phyloP scores from a whole-genome alignment of 441 rosid genomes.

The Populus hybrid region DNA sequence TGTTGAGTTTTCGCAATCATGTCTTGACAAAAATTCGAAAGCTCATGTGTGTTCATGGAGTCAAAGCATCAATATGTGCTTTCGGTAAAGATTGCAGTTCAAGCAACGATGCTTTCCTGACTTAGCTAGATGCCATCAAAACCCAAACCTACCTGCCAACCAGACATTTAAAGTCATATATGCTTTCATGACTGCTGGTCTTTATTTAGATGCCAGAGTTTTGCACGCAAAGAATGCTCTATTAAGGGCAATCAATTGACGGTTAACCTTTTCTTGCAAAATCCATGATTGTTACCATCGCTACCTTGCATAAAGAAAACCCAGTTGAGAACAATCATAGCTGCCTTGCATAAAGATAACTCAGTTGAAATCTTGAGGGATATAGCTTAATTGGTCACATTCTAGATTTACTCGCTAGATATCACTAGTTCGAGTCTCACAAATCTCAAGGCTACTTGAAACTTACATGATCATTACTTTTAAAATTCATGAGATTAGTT shows the following conservation, averaged over 20 bases:
- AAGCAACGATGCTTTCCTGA: background rate
- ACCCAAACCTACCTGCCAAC: background rate
- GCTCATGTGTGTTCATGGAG: background rate
- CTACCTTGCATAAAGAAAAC: background rate
- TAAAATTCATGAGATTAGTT: rapidly evolving
- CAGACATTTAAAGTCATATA: background rate
- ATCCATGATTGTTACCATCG: background rate
- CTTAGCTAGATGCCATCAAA: background rate
- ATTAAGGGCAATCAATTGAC: background rate
- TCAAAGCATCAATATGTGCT: background rate
- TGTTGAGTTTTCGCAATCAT: background rate
- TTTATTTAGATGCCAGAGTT: background rate
- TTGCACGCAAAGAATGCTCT: background rate
- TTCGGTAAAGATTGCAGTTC: background rate
- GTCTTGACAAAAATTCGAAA: background rate
- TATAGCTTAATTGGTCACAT: rapidly evolving
- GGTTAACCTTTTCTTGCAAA: background rate
- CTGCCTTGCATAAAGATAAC: no score
- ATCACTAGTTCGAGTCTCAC: no score
- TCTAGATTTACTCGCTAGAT: no score
- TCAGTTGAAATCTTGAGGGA: no score
- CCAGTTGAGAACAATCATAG: background rate
- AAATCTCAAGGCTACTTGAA: rapidly evolving
- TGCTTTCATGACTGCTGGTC: background rate
- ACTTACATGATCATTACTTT: no score